Evolutionary conservation across 139 green algal species (phyloP).

Genomic region (Trebouxia sp.): DNA sequence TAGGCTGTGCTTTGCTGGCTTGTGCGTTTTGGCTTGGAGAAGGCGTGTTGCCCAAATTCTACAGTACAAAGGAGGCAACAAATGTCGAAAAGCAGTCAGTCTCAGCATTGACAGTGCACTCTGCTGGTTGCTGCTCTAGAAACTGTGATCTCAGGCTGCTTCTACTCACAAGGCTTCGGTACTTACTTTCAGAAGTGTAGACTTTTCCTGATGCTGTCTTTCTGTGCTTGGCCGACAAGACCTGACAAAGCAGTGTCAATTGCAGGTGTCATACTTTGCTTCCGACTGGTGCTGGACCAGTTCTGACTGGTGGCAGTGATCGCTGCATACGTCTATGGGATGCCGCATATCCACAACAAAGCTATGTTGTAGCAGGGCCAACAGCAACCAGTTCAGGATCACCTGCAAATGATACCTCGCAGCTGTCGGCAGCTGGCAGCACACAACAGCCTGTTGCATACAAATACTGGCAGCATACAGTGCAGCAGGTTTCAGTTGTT

Average conservation of each 20-base stretch:
- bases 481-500: constrained; percentile 53
- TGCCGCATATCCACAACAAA: constrained; percentile 47
- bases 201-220: too few relatives aligned
- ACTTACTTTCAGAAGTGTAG: too few relatives aligned
- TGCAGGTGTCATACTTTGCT: constrained; percentile 56
- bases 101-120: too few relatives aligned
- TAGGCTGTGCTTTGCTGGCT: too few relatives aligned
- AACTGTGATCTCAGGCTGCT: too few relatives aligned
- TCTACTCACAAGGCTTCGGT: too few relatives aligned
- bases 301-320: constrained; percentile 75
- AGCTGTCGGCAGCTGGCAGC: neutral
- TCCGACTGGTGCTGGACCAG: constrained; percentile 48
- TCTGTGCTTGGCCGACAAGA: too few relatives aligned
- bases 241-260: neutral
- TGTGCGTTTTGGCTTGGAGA: too few relatives aligned
- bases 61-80: too few relatives aligned
- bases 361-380: constrained; percentile 66
- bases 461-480: constrained; percentile 5
- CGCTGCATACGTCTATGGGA: constrained; percentile 67
- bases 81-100: too few relatives aligned
- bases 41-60: too few relatives aligned
- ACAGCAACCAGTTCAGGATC: constrained; percentile 19
- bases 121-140: too few relatives aligned
- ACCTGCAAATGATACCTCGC: constrained; percentile 40
- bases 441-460: neutral